These are phyloP conservation scores for Sphaceloma murrayae DNA, from an alignment of 2,329 filamentous ascomycete genomes.

Conservation along the genomic window DNA sequence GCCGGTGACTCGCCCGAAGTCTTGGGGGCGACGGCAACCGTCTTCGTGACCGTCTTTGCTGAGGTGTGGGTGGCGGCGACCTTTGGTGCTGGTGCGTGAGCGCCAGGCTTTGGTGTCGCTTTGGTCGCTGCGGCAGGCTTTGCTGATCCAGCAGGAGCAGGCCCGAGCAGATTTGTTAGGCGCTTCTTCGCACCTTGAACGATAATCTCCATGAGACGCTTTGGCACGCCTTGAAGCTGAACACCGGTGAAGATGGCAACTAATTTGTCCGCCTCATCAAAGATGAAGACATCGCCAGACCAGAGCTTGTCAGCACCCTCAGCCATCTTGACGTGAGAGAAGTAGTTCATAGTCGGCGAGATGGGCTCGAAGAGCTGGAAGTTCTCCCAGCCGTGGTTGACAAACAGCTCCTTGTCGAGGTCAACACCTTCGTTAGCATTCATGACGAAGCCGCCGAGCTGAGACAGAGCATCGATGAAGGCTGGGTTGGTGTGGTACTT, in stretches of 20 bases:
- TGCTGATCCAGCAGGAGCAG: not conserved
- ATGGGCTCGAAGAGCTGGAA: conserved; percentile 25
- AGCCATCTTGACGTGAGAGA: conserved; percentile 25
- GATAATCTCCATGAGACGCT: conserved; percentile 21
- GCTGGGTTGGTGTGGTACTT: conserved; percentile 22
- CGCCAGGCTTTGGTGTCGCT: not conserved
- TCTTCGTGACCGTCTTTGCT: conserved; percentile 10
- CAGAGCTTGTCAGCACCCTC: conserved; percentile 27
- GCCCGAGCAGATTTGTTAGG: not conserved
- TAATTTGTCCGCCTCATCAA: conserved; percentile 27
- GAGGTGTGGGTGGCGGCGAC: conserved; percentile 14
- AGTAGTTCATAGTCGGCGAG: conserved; percentile 24
- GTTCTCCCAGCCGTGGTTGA: conserved; percentile 29
- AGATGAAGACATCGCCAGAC: conserved; percentile 28
- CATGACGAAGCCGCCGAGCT: conserved; percentile 23
- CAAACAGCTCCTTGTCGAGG: conserved; percentile 26
- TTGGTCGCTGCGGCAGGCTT: conserved; percentile 11
- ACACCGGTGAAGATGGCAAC: conserved; percentile 29
- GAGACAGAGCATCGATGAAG: conserved; percentile 33
- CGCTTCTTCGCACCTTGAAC: conserved; percentile 20
- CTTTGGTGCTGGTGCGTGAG: not conserved
- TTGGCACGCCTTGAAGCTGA: conserved; percentile 21
- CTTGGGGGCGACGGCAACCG: conserved; percentile 20
- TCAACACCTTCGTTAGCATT: conserved; percentile 23
- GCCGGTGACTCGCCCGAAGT: conserved; percentile 27